Evolutionary conservation across 345 rosid species (phyloP).

Genomic region (Citrus australasica): DNA sequence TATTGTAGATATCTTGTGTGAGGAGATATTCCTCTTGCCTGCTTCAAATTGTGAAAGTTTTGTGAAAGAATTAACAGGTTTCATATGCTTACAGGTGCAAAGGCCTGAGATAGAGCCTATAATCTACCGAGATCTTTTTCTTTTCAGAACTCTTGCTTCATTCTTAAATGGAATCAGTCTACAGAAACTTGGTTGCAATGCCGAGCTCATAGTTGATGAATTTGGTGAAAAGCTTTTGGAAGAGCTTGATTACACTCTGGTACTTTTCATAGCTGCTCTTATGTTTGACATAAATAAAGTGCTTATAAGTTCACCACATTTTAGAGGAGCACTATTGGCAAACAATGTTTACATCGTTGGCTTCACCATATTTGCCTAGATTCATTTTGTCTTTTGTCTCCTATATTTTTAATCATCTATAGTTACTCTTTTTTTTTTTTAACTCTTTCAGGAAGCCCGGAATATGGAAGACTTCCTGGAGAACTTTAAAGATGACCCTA

Average conservation of each 20-base stretch:
- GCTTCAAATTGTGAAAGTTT: neutral
- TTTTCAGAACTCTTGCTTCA: slow-evolving; percentile 90
- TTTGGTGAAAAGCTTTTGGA: slow-evolving; percentile 98
- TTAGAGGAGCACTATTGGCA: neutral
- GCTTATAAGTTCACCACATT: neutral
- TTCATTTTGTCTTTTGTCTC: neutral
- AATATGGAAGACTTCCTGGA: slow-evolving; percentile 92
- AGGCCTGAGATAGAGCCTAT: slow-evolving; percentile 93
- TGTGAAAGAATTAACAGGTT: neutral
- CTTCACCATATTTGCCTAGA: neutral
- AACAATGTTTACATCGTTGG: neutral
- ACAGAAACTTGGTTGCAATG: slow-evolving; percentile 92
- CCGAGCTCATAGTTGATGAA: slow-evolving; percentile 95
- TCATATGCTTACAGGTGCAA: slow-evolving; percentile 61
- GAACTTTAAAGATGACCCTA: slow-evolving; percentile 91
- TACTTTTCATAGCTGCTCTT: slow-evolving; percentile 31
- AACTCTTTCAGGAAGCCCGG: slow-evolving; percentile 71
- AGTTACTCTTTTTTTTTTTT: neutral
- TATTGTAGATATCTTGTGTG: neutral
- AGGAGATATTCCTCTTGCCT: neutral
- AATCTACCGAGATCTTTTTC: slow-evolving; percentile 91
- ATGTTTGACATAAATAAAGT: slow-evolving; percentile 1
- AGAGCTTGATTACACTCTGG: slow-evolving; percentile 98
- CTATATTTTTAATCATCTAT: neutral
- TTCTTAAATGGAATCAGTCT: slow-evolving; percentile 86